Base-by-base conservation (phyloP, 176 grass and related monocot genomes). In the Phoenix roebelenii region DNA sequence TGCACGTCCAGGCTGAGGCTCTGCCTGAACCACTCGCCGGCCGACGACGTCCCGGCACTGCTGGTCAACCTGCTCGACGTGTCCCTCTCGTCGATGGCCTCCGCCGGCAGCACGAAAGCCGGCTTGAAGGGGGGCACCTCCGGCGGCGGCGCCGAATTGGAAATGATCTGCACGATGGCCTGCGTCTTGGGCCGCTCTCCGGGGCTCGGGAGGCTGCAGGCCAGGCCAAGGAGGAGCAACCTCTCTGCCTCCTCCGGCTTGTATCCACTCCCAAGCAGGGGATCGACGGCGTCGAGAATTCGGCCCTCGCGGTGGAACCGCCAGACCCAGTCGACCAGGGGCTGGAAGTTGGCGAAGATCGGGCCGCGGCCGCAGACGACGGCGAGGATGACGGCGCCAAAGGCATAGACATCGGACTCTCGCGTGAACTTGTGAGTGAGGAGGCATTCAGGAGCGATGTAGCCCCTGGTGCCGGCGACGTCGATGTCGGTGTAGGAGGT, bases 381-480 rank as follows among this genome's bases (percentile, higher is more conserved):
- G 76, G 80, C 85, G 16, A 88, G 76, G 25, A 88, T 69, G 18
- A 88, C 76, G 16, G 80, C 85, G 3, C 85, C 80, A 51, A 83
- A 83, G 5, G 76, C 80, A 16, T 66, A 83, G 18, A 83, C 64
- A 55, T 88, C 85, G 7, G 80, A 83, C 50, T 75, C 26, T 15
- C 80, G 64, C 15, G 85, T 58, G 22, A 72, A 75, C 79, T 62
- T 75, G 70, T 58, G 74, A 1, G 44, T 73, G 5, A 71, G 52
- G 39, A 57, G 69, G 71, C 79, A 87, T 60, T 93, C 88, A 0
- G 85, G 89, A 5, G 89, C 82, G 57, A 95, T 71, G 78, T 85
- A 95, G 0, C 82, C 89, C 15, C 1, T 39, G 1, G 89, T 85
- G 22, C 89, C 89, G 26, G 81, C 75, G 48, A 81, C 49, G 67